Percentiles rank a stretch among this genome's conserved stretches.
Conservation (phyloP, 1,284 basidiomycete genomes). For the Cutaneotrichosporon mucoides region DNA sequence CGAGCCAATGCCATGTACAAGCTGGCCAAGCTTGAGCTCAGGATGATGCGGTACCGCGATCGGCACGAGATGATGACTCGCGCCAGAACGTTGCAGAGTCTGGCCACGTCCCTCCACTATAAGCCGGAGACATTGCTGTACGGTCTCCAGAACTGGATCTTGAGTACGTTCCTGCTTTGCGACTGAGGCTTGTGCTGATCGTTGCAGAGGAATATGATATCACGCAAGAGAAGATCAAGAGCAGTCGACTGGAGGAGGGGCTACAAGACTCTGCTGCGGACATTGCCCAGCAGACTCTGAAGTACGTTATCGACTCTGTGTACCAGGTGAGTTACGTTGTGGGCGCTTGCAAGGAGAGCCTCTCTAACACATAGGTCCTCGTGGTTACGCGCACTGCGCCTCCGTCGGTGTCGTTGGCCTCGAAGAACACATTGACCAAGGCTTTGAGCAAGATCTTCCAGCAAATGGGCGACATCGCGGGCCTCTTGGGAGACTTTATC, state of each 20-base stretch:
- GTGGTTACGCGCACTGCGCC: neutral
- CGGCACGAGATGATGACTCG: neutral
- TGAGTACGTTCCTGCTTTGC: constrained; percentile 59
- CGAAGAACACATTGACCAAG: neutral
- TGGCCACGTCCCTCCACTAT: constrained; percentile 61
- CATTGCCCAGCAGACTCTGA: neutral
- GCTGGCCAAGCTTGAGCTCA: neutral
- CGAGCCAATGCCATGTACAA: neutral
- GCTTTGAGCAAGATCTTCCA: neutral
- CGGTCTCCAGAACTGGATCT: constrained; percentile 75
- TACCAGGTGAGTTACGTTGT: neutral
- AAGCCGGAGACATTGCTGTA: constrained; percentile 73
- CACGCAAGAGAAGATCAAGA: no score
- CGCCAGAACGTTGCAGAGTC: constrained; percentile 54
- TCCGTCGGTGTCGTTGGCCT: neutral
- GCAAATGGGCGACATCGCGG: neutral
- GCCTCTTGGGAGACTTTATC: neutral
- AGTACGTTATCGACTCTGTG: neutral
- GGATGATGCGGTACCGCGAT: neutral
- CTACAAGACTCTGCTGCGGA: neutral
- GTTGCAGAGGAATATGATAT: no score
- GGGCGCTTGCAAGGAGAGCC: no score
- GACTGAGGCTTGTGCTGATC: no score
- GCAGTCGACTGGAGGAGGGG: no score
- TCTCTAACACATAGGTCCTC: neutral